Evolutionary conservation across 192 early-diverging fungal genomes (phyloP).

Genomic region (Globomyces pollinis-pini): DNA sequence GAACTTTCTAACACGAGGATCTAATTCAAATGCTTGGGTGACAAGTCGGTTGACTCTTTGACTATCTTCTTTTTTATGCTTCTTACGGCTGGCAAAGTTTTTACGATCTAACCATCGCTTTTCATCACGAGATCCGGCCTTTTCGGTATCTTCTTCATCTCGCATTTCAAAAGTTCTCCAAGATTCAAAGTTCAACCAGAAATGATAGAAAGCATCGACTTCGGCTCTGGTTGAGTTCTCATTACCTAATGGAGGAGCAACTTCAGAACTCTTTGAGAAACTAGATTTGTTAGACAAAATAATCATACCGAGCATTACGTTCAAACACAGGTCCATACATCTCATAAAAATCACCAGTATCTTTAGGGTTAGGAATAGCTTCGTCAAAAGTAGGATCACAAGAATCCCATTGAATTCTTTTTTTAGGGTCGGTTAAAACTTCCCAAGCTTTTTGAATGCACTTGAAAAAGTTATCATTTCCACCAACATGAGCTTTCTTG

Average conservation of each 20-base stretch:
- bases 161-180: conserved; percentile 97
- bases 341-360: conserved; percentile 78
- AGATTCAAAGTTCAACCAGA: conserved; percentile 82
- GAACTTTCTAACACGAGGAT: conserved; percentile 87
- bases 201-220: conserved; percentile 66
- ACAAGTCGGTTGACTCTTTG: conserved; percentile 77
- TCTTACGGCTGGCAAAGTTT: conserved; percentile 86
- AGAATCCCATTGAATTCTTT: conserved; percentile 93
- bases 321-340: conserved; percentile 67
- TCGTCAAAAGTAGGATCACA: conserved; percentile 81
- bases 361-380: conserved; percentile 61
- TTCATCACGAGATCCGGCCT: conserved; percentile 84
- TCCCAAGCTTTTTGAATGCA: conserved; percentile 95
- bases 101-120: conserved; percentile 92
- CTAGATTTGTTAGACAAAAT: conserved; percentile 11
- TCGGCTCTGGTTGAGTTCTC: conserved; percentile 52
- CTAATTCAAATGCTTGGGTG: conserved; percentile 71
- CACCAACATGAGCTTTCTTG: conserved; percentile 79
- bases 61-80: conserved; percentile 97
- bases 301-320: conserved; percentile 82
- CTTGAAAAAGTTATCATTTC: conserved; percentile 98
- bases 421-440: conserved; percentile 78
- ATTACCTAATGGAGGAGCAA: conserved; percentile 78
- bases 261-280: conserved; percentile 86
- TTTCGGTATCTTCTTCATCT: conserved; percentile 93